Conservation (phyloP, 805 yeast species). For the Ogataea neopini region DNA sequence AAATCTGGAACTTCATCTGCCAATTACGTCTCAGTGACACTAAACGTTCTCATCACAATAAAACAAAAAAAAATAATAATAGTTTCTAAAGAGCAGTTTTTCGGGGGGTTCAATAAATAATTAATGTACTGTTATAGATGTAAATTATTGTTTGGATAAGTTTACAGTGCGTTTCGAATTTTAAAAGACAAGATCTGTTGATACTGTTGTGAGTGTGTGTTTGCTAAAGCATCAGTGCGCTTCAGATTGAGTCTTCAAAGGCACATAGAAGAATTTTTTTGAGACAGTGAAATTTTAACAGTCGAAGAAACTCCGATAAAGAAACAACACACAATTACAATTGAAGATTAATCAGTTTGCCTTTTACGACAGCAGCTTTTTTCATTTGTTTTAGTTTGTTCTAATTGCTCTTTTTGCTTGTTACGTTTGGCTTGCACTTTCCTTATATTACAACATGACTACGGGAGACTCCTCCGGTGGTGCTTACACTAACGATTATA, state of each 20-base stretch:
- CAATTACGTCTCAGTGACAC: background rate
- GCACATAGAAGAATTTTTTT: background rate
- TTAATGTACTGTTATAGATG: background rate
- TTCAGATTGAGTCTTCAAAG: background rate
- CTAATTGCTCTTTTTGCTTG: too few species aligned
- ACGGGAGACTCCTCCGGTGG: background rate
- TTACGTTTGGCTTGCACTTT: background rate
- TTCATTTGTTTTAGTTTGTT: too few species aligned
- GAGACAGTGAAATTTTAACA: background rate
- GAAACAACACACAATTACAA: background rate
- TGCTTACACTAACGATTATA: background rate
- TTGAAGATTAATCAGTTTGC: too few species aligned
- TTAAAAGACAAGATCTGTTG: background rate
- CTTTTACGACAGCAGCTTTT: too few species aligned
- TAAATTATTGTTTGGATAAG: background rate
- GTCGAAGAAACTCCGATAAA: background rate
- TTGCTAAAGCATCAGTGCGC: background rate
- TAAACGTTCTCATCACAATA: background rate
- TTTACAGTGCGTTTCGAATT: background rate
- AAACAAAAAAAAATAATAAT: background rate
- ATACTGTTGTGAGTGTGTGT: background rate
- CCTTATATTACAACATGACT: background rate
- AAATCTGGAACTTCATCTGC: background rate
- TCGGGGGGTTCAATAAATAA: slow-evolving; percentile 2
- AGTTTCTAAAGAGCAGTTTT: slow-evolving; percentile 2